Base-by-base conservation (phyloP, 345 rosid genomes). In the Nasturtium officinale region DNA sequence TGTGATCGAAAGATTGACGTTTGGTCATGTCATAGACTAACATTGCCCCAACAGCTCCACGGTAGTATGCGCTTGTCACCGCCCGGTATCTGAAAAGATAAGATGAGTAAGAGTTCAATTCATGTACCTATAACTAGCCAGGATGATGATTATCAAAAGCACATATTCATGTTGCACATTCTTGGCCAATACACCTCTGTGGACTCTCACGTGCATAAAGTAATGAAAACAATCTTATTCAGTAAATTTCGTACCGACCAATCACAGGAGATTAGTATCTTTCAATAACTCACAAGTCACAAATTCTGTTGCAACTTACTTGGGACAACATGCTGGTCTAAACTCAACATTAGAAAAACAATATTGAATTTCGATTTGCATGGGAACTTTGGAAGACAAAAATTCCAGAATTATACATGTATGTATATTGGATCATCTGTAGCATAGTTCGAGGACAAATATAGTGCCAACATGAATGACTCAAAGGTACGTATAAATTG, bases 31-130 rank as follows among this genome's bases (percentile, higher is more conserved):
- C 96, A 9, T 87, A 90, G 2, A 90, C 90, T 71, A 90, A 21
- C 94, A 90, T 87, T 23, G 94, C 96, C 38, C 96, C 96, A 7
- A 88, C 91, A 7, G 94, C 91, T 61, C 94, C 94, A 15, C 91
- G 68, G 81, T 90, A 88, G 80, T 87, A 88, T 21, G 96, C 96
- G 12, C 96, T 90, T 32, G 94, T 90, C 77, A 90, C 94, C 21
- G 92, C 94, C 55, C 96, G 82, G 76, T 90, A 90, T 85, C 96
- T 90, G 66, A 42, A 5, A 65, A 29, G 15, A 42, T 0, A 52
- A 18, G 28, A 71, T 11, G 0, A 56, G 3, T 21, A 33, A 15
- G 0, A 61, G 0, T 40, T 61, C 3, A 18, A 72, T 9, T 16
- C 13, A 33, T 25, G 0, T 3, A 45, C 5, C n/a, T 15, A 32